These are phyloP conservation scores for Schoenoplectus triqueter DNA, from an alignment of 202 grass and related monocot species.

Conservation along the genomic window DNA sequence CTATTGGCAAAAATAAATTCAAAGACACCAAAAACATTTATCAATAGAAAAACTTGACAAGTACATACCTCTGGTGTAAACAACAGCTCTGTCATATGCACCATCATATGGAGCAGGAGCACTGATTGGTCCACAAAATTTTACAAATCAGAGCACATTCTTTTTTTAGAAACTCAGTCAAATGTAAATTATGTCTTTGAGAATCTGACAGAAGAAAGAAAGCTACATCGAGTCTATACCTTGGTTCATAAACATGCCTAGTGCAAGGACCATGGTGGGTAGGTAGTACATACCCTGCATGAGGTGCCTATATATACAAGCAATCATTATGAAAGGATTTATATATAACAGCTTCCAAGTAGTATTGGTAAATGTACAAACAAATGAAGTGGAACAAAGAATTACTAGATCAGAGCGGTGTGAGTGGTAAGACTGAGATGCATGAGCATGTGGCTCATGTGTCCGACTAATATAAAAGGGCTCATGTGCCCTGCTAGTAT, in stretches of 20 bases:
- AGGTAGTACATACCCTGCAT: constrained; percentile 68
- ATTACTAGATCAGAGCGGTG: constrained; percentile 64
- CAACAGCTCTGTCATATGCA: constrained; percentile 23
- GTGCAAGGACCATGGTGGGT: constrained; percentile 39
- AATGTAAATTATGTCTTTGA: neutral
- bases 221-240: constrained; percentile 40
- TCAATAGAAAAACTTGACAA: neutral
- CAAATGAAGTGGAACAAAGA: constrained; percentile 26
- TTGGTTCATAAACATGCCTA: constrained; percentile 54
- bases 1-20: neutral
- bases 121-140: constrained; percentile 15
- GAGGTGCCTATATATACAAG: constrained; percentile 67
- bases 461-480: neutral
- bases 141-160: constrained; percentile 19
- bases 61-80: constrained; percentile 27
- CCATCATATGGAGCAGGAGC: constrained; percentile 16
- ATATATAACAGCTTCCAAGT: neutral
- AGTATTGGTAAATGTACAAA: constrained; percentile 20
- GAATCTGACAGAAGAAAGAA: neutral
- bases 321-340: constrained; percentile 26
- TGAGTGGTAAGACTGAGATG: constrained; percentile 58
- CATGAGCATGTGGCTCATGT: constrained; percentile 19
- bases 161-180: neutral
- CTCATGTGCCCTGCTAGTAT: neutral
- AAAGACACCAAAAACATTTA: neutral